These are phyloP conservation scores for Galerina sulciceps DNA, from an alignment of 768 basidiomycete genomes.

Conservation along the genomic window DNA sequence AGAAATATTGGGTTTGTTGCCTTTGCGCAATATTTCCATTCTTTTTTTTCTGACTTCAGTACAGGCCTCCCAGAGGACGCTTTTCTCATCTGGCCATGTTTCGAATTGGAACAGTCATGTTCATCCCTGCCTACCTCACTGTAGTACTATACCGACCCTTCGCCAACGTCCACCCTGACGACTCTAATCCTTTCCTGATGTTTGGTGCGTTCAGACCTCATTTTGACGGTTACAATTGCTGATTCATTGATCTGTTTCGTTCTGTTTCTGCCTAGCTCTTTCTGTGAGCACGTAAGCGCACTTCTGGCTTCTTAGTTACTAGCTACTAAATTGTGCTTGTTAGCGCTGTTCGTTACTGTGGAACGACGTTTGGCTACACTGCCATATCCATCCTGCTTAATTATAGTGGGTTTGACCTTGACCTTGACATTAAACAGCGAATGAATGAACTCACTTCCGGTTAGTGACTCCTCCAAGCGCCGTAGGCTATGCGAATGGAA, in stretches of 20 bases:
- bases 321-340: constrained; percentile 1
- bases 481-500: constrained; percentile 91
- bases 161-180: constrained; percentile 62
- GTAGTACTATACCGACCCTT: constrained; percentile 77
- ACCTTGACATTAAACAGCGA: not conserved
- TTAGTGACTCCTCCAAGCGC: constrained; percentile 89
- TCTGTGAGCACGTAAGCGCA: constrained; percentile 77
- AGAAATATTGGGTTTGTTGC: constrained; percentile 66
- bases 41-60: constrained; percentile 9
- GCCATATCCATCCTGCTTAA: constrained; percentile 87
- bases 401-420: constrained; percentile 56
- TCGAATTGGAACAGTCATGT: constrained; percentile 82
- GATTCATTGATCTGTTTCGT: constrained; percentile 8
- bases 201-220: constrained; percentile 49
- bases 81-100: constrained; percentile 91
- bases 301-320: not conserved
- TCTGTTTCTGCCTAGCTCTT: constrained; percentile 54
- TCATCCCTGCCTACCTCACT: constrained; percentile 88
- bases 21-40: not conserved
- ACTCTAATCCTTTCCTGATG: constrained; percentile 84
- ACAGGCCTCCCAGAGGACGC: constrained; percentile 77
- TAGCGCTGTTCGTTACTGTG: constrained; percentile 88
- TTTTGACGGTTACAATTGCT: constrained; percentile 8
- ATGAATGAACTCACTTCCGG: constrained; percentile 6
- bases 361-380: constrained; percentile 88